These are phyloP conservation scores for Starmerella ratchasimensis DNA, from an alignment of 805 yeast genomes.

Conservation along the genomic window DNA sequence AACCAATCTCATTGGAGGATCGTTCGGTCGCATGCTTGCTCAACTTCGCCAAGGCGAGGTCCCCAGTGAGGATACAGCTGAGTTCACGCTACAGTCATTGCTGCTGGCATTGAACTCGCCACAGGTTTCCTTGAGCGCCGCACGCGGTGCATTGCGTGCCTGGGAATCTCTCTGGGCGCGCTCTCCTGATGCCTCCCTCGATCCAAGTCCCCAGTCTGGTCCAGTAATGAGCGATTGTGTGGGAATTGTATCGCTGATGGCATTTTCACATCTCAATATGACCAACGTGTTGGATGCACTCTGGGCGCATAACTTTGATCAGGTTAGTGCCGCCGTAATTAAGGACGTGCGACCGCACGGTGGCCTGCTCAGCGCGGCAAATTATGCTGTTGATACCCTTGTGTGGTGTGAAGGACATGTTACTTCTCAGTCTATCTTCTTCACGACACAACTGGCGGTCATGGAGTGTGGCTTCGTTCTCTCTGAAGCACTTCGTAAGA, in stretches of 20 bases:
- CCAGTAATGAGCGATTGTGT: conserved; percentile 33
- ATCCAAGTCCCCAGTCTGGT: conserved; percentile 29
- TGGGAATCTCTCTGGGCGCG: conserved; percentile 32
- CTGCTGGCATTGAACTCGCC: conserved; percentile 22
- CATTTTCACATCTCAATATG: conserved; percentile 27
- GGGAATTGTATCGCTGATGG: conserved; percentile 29
- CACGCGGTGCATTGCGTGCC: conserved; percentile 25
- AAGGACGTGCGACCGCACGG: conserved; percentile 18
- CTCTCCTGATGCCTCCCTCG: conserved; percentile 31
- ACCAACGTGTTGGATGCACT: conserved; percentile 28
- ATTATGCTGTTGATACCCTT: conserved; percentile 29
- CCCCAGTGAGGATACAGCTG: conserved; percentile 13
- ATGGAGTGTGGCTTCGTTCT: conserved; percentile 29
- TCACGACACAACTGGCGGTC: conserved; percentile 26
- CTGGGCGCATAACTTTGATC: conserved; percentile 31
- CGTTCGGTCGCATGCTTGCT: conserved; percentile 6
- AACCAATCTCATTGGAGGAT: not conserved
- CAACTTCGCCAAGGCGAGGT: conserved; percentile 11
- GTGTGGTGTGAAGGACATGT: conserved; percentile 29
- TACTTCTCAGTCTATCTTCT: conserved; percentile 26
- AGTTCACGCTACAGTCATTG: conserved; percentile 12
- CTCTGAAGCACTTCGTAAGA: conserved; percentile 22
- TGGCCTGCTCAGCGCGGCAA: conserved; percentile 27
- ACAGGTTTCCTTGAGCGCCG: conserved; percentile 2
- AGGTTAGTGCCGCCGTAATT: conserved; percentile 25